Evolutionary conservation across 257 asterid species (phyloP).

Genomic region (Solanum appendiculatum): DNA sequence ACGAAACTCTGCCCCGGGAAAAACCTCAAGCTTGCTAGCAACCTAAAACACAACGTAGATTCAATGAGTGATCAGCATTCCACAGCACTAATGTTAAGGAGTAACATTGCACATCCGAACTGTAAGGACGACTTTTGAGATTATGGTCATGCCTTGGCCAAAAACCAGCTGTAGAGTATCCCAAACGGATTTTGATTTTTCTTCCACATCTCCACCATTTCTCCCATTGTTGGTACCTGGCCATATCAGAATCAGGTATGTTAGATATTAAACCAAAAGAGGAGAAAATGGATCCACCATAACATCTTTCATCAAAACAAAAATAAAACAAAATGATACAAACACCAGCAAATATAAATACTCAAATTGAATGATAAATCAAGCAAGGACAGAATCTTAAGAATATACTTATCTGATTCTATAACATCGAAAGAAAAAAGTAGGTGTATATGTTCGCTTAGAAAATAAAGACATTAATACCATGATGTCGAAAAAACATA

Average conservation of each 20-base stretch:
- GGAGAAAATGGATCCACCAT: not conserved
- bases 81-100: not conserved
- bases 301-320: not conserved
- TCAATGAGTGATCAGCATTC: not conserved
- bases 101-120: not conserved
- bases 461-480: not conserved
- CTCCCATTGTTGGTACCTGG: constrained; percentile 76
- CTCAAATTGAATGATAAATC: not conserved
- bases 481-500: not conserved
- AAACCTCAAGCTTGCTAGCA: constrained; percentile 79
- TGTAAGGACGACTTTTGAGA: not conserved
- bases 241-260: not conserved
- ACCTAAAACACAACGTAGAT: constrained; percentile 27
- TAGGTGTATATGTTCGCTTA: not conserved
- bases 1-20: constrained; percentile 97
- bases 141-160: constrained; percentile 63
- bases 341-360: not conserved
- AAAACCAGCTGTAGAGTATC: constrained; percentile 94
- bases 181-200: constrained; percentile 78
- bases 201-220: constrained; percentile 94
- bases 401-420: not conserved
- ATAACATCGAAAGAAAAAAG: not conserved
- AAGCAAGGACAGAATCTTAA: not conserved
- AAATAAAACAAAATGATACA: not conserved
- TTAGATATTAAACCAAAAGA: not conserved